Percentiles rank a stretch among this genome's conserved stretches.
These are phyloP conservation scores for Talaromyces thailandensis DNA, from an alignment of 495 filamentous ascomycete species.

Conservation along the genomic window DNA sequence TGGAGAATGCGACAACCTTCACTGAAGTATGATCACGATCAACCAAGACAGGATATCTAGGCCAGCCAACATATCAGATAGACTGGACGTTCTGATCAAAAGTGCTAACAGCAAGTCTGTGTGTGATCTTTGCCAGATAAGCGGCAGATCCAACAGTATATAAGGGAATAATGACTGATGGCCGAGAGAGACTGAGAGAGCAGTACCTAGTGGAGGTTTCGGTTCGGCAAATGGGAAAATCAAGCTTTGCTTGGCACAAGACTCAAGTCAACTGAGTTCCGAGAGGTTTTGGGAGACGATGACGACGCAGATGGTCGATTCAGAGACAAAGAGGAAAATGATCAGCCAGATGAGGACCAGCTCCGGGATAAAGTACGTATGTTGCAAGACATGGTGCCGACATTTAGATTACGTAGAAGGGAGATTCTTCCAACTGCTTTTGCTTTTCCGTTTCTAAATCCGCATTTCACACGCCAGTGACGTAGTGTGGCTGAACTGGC, in stretches of 20 bases:
- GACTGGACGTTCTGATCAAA: background rate
- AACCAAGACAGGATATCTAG: background rate
- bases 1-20: background rate
- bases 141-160: background rate
- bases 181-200: no score
- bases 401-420: background rate
- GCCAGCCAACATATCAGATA: background rate
- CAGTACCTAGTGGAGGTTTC: no score
- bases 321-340: background rate
- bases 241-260: conserved; percentile 2
- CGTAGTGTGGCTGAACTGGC: background rate
- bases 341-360: background rate
- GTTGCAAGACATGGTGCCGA: background rate
- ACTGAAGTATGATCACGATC: background rate
- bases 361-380: background rate
- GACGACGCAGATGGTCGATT: background rate
- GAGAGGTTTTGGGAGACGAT: background rate
- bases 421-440: no score
- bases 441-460: background rate
- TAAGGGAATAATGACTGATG: background rate
- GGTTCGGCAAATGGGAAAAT: background rate
- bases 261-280: background rate
- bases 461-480: background rate
- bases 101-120: background rate
- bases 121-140: background rate